Evolutionary conservation across 495 filamentous ascomycete genomes (phyloP).

Genomic region (Melanomma pulvis-pyrius): DNA sequence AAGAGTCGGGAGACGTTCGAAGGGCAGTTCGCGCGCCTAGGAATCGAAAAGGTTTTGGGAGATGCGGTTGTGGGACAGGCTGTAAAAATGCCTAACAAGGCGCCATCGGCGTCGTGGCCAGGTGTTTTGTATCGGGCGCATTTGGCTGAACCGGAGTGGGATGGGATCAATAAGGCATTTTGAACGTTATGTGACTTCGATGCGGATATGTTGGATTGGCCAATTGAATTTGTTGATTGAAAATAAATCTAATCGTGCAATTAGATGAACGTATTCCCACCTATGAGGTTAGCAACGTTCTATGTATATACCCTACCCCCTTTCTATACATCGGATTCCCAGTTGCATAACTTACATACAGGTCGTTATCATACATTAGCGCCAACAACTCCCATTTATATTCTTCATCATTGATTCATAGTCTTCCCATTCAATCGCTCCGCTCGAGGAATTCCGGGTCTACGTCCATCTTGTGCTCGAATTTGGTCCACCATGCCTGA

Average conservation of each 20-base stretch:
- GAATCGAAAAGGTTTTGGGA: slow-evolving; percentile 52
- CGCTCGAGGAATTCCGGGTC: slow-evolving; percentile 91
- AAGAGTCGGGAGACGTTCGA: slow-evolving; percentile 35
- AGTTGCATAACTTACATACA: no score
- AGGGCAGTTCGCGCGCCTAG: slow-evolving; percentile 43
- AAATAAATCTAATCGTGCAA: no score
- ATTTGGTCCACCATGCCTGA: slow-evolving; percentile 96
- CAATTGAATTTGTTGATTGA: background rate
- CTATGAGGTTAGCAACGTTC: background rate
- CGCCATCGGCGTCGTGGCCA: slow-evolving; percentile 45
- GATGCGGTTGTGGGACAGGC: slow-evolving; percentile 53
- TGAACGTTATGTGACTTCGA: slow-evolving; percentile 19
- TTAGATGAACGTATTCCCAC: background rate
- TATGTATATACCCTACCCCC: background rate
- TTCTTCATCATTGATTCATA: background rate
- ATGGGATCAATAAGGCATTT: slow-evolving; percentile 51
- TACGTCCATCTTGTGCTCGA: slow-evolving; percentile 81
- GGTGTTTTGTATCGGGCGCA: slow-evolving; percentile 37
- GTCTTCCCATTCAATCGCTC: slow-evolving; percentile 56
- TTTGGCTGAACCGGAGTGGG: slow-evolving; percentile 40
- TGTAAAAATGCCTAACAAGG: slow-evolving; percentile 46
- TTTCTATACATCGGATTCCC: background rate
- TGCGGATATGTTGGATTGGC: background rate
- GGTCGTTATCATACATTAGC: no score
- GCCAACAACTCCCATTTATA: background rate